Evolutionary conservation across 371 early-diverging fungal genomes (phyloP), one percentile per base, ranked within the genome.

Genomic region (Spiromyces aspiralis): DNA sequence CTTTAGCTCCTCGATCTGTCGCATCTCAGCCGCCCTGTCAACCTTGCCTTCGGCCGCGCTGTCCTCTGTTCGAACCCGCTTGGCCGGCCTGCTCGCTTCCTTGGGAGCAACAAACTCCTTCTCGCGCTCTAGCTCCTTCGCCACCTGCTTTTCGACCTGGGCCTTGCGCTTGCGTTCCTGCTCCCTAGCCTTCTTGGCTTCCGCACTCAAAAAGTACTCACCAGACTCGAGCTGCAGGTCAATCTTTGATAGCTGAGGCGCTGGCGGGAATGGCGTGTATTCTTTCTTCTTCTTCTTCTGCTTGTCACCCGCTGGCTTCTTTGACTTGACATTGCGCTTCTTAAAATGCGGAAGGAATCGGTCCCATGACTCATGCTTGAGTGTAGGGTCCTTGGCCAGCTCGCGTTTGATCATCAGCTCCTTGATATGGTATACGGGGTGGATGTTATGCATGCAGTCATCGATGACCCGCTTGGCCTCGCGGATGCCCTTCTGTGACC

Each of bases 341-440:
- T 92, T 92, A 78, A 96, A 94, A 55, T 95, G 77, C 4, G 99
- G 99, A 47, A 99, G 72, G 73, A 96, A 99, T 47, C 98, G 77
- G 53, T 96, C 97, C 99, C 99, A 99, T 20, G 84, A 84, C 67
- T 98, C 99, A 28, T 83, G 77, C 41, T 90, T 89, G 54, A 96
- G 75, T 51, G 86, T 89, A 1, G 88, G 87, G 70, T 99, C 99
- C 64, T 95, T 95, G 25, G 89, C 90, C 25, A 99, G 72, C 64
- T 99, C 98, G 48, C 94, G 83, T 60, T 94, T 93, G 64, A 98
- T 94, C 95, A 99, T 98, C 28, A 99, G 70, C 71, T 92, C 91
- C 84, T 99, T 99, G 70, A 99, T 96, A 65, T 98, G 93, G 70
- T 98, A 99, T 56, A 99, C 92, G 16, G 99, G 99, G 67, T 99